These are phyloP conservation scores for Suillus occidentalis DNA, from an alignment of 768 basidiomycete genomes.

Conservation along the genomic window DNA sequence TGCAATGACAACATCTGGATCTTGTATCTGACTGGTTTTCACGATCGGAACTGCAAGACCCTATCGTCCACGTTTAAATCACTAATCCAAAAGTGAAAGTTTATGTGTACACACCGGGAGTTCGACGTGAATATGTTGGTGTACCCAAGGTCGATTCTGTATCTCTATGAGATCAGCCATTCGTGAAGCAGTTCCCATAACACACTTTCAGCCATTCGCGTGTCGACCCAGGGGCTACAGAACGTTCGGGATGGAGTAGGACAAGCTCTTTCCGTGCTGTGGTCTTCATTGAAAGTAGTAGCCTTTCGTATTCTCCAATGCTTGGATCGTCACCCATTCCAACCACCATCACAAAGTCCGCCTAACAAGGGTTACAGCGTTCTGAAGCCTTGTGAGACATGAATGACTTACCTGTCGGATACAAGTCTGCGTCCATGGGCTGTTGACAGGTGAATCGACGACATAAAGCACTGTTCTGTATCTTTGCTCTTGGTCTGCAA, in stretches of 20 bases:
- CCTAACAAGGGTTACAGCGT: slow-evolving; percentile 40
- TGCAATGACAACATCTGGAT: slow-evolving; percentile 85
- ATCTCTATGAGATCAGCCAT: slow-evolving; percentile 9
- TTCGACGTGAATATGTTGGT: slow-evolving; percentile 95
- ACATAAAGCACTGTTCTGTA: slow-evolving; percentile 94
- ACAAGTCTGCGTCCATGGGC: slow-evolving; percentile 98
- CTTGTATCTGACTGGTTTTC: slow-evolving; percentile 64
- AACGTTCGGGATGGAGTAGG: slow-evolving; percentile 88
- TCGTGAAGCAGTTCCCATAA: slow-evolving; percentile 8
- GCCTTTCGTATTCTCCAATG: slow-evolving; percentile 91
- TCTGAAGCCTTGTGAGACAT: background rate
- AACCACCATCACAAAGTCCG: slow-evolving; percentile 91
- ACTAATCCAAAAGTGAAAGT: background rate
- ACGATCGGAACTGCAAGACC: slow-evolving; percentile 67
- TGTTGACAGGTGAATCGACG: slow-evolving; percentile 91
- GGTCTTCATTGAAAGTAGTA: slow-evolving; percentile 93
- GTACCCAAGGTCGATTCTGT: slow-evolving; percentile 93
- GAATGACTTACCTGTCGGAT: slow-evolving; percentile 78
- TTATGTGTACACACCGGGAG: slow-evolving; percentile 56
- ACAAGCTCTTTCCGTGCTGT: slow-evolving; percentile 98
- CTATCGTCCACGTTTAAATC: slow-evolving; percentile 36
- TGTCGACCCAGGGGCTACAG: slow-evolving; percentile 87
- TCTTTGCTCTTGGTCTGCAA: slow-evolving; percentile 93
- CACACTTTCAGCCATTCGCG: slow-evolving; percentile 91
- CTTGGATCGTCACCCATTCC: slow-evolving; percentile 92